Evolutionary conservation across 805 yeast genomes (phyloP), one percentile per base, ranked within the genome.

Genomic region (Starmerella apis): DNA sequence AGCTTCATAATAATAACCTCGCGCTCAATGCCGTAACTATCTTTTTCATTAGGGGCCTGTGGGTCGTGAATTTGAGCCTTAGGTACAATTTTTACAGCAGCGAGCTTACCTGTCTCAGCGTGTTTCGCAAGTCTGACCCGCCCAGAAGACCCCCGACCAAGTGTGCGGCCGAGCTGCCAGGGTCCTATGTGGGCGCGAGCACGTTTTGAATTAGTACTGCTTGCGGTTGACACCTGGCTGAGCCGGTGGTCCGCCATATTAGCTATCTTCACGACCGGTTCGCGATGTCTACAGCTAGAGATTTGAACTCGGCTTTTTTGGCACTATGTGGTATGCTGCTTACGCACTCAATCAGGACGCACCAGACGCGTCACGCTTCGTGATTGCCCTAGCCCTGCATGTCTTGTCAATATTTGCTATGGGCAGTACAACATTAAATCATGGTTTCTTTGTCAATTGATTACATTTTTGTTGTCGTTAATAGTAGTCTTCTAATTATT

Each of bases 1-100:
- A 92, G 73, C 68, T 92, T 92, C 98, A 90, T 92, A 59, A 92
- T 92, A 59, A 92, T 88, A 56, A 92, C 94, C 65, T 92, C 98
- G 57, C 97, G 77, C 68, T 92, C 98, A 41, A 92, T 90, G 35
- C 98, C 98, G 64, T 90, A 87, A 2, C 96, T 95, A 13, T 57
- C 56, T 6, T 55, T 31, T 13, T 47, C 50, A 23, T 41, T 46
- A 14, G 49, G 36, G 14, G 43, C 32, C 50, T 37, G 46, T 5
- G 30, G 24, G 13, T 43, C 47, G 22, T 13, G 22, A 18, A 84
- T 77, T 53, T 80, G 73, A 27, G 88, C 74, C 62, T 92, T 92
- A 27, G 97, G 94, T 11, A 92, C 95, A 55, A 92, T 87, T 66
- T 92, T 92, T 46, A 92, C 95, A 1, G 98, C 98, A 3, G 98